Evolutionary conservation across 805 yeast species (phyloP).

Genomic region (Wickerhamiella slavikovae): DNA sequence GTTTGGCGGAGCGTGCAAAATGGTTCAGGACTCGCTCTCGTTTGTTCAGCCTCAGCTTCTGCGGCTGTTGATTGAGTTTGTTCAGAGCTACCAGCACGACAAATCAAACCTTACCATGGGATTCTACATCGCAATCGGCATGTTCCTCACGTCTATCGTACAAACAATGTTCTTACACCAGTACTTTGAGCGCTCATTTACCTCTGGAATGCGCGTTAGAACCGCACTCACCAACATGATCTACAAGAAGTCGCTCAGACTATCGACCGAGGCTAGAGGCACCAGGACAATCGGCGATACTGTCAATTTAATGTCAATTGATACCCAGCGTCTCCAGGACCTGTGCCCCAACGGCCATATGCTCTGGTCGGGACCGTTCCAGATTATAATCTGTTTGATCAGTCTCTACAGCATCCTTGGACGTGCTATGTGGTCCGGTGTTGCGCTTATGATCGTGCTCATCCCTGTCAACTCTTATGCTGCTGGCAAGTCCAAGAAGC

Average conservation of each 20-base stretch:
- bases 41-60: slow-evolving; percentile 77
- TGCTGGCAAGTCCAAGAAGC: slow-evolving; percentile 34
- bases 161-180: slow-evolving; percentile 50
- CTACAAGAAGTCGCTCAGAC: slow-evolving; percentile 44
- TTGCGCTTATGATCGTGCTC: slow-evolving; percentile 49
- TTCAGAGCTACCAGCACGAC: slow-evolving; percentile 24
- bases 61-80: slow-evolving; percentile 39
- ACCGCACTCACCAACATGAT: slow-evolving; percentile 42
- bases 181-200: slow-evolving; percentile 29
- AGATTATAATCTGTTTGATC: slow-evolving; percentile 51
- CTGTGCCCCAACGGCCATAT: slow-evolving; percentile 57
- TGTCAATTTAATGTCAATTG: slow-evolving; percentile 87
- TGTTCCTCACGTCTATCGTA: slow-evolving; percentile 40
- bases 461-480: slow-evolving; percentile 60
- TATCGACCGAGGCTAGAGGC: slow-evolving; percentile 47
- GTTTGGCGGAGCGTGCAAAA: slow-evolving; percentile 53
- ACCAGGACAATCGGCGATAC: slow-evolving; percentile 74
- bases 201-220: slow-evolving; percentile 42
- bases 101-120: slow-evolving; percentile 32
- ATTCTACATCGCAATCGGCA: slow-evolving; percentile 34
- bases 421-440: slow-evolving; percentile 89
- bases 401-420: slow-evolving; percentile 61
- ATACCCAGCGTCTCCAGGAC: slow-evolving; percentile 74
- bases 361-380: slow-evolving; percentile 88
- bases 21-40: slow-evolving; percentile 55